Conservation (phyloP, 1,284 basidiomycete species). For the Leccinum glutinopallens region DNA sequence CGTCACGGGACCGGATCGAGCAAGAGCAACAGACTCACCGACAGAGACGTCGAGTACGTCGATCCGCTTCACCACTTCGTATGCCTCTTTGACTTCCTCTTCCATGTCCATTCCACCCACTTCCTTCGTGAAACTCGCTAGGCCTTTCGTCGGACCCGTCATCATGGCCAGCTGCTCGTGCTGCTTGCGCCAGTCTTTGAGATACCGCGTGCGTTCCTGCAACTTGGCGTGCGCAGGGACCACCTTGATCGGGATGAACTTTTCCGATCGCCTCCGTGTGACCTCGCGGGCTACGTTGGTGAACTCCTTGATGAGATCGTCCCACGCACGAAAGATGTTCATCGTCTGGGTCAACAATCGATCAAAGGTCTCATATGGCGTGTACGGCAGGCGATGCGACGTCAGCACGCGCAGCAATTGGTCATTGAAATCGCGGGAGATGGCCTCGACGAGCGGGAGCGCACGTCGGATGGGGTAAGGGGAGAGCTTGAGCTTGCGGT, state of each 20-base stretch:
- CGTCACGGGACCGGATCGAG: background rate
- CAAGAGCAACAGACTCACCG: slow-evolving; percentile 47
- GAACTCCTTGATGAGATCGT: slow-evolving; percentile 97
- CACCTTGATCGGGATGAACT: slow-evolving; percentile 98
- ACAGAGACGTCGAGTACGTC: slow-evolving; percentile 93
- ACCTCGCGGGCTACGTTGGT: slow-evolving; percentile 97
- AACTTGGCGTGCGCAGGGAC: slow-evolving; percentile 88
- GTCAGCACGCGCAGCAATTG: slow-evolving; percentile 90
- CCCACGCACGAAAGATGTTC: slow-evolving; percentile 92
- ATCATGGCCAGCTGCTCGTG: slow-evolving; percentile 98
- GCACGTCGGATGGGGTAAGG: slow-evolving; percentile 96
- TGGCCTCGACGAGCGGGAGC: slow-evolving; percentile 95
- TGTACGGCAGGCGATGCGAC: slow-evolving; percentile 89
- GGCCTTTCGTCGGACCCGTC: slow-evolving; percentile 91
- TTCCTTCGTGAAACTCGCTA: slow-evolving; percentile 89
- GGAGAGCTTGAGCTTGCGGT: slow-evolving; percentile 92
- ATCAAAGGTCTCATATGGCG: slow-evolving; percentile 93
- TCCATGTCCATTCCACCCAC: slow-evolving; percentile 93
- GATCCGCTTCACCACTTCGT: slow-evolving; percentile 94
- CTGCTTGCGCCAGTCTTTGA: slow-evolving; percentile 93
- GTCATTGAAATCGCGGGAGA: slow-evolving; percentile 96
- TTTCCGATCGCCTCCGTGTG: slow-evolving; percentile 87
- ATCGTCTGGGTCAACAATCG: slow-evolving; percentile 77
- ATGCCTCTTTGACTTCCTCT: slow-evolving; percentile 90
- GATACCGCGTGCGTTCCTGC: slow-evolving; percentile 85